Evolutionary conservation across 305 asterid genomes (phyloP).

Genomic region (Fraxinus nigra): DNA sequence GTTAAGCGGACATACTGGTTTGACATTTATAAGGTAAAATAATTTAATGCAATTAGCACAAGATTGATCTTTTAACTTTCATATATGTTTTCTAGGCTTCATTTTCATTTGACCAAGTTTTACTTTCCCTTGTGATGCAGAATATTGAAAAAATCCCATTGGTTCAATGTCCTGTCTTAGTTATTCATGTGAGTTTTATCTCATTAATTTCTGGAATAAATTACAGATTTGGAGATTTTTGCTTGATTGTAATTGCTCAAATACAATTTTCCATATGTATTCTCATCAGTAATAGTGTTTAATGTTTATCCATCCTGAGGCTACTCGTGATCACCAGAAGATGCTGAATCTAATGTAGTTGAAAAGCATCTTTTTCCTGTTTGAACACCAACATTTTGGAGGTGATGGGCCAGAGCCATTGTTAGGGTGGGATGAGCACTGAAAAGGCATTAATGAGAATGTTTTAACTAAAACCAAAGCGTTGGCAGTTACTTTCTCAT

Average conservation of each 20-base stretch:
- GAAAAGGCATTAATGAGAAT: background rate
- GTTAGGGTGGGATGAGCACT: background rate
- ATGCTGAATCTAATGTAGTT: background rate
- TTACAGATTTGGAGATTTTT: background rate
- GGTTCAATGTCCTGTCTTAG: conserved; percentile 87
- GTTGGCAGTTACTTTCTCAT: background rate
- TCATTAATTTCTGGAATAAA: conserved; percentile 16
- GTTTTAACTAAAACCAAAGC: background rate
- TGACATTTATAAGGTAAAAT: conserved; percentile 84
- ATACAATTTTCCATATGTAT: conserved; percentile 5
- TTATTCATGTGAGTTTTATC: conserved; percentile 79
- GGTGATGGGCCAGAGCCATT: background rate
- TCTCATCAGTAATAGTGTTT: background rate
- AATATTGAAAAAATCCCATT: conserved; percentile 88
- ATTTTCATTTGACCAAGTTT: conserved; percentile 9
- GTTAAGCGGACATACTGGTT: conserved; percentile 95
- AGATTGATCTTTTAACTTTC: conserved; percentile 2
- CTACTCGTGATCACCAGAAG: background rate
- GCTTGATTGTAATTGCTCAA: conserved; percentile 12
- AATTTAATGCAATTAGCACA: conserved; percentile 6
- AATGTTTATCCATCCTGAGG: background rate
- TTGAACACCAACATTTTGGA: background rate
- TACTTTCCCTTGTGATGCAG: conserved; percentile 46
- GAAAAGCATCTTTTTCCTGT: background rate
- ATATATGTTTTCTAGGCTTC: conserved; percentile 12